Base-by-base conservation (phyloP, 345 rosid genomes). In the Syzygium grande region DNA sequence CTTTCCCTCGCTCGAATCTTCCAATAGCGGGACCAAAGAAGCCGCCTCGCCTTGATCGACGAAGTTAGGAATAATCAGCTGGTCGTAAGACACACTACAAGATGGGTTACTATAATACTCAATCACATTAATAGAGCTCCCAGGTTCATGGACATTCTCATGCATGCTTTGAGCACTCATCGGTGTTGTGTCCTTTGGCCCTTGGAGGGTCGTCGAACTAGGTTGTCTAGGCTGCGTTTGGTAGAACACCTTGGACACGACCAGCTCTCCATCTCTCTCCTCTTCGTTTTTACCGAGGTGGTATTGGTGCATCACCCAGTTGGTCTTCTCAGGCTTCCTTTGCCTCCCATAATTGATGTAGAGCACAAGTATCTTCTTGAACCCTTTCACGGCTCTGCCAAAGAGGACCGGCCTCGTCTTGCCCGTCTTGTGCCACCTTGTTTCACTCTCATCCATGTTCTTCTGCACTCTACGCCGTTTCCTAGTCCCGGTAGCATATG, bases 281-380 rank as follows among this genome's bases (percentile, higher is more conserved):
- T 97, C 99, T 86, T 95, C 98, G 51, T 90, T 90, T 89, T 90
- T 86, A 52, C 99, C 99, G 61, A 96, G 93, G 89, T 97, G 99
- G 89, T 96, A 97, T 86, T 97, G 99, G 89, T 97, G 99, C 98
- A 97, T 97, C 52, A 97, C 99, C 99, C 99, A 97, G 89, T 92
- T 95, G 54, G 98, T 95, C 87, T 97, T 97, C 90, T 96, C 99
- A 0, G 99, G 98, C 83, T 96, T 96, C 89, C 92, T 93, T 86
- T 96, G 96, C 89, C 97, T 93, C 15, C 99, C 97, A 85, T 94
- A 94, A 90, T 97, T 97, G 52, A 97, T 95, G 94, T 97, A 97
- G 63, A 97, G 97, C 10, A 96, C 99, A 61, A 96, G 88, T 61
- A 97, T 97, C 89, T 97, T 96, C 92, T 97, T 97, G 92, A 94